Conservation (phyloP, 2,329 filamentous ascomycete species). For the Pleurostoma richardsiae region DNA sequence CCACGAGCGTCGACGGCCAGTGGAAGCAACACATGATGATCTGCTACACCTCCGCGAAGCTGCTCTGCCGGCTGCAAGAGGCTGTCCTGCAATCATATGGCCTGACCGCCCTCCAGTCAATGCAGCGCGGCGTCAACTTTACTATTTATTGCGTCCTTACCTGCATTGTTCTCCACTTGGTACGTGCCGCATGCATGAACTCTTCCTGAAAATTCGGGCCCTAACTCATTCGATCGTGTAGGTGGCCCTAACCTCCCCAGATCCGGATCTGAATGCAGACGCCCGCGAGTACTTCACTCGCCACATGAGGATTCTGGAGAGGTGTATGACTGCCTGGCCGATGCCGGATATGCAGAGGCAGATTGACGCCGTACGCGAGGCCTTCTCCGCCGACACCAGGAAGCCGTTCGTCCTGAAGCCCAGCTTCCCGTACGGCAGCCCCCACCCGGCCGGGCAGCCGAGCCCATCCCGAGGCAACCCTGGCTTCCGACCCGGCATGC, state of each 20-base stretch:
- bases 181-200: slow-evolving; percentile 42
- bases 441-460: slow-evolving; percentile 57
- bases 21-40: slow-evolving; percentile 88
- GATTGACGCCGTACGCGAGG: slow-evolving; percentile 81
- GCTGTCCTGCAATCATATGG: slow-evolving; percentile 72
- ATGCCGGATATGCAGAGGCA: slow-evolving; percentile 88
- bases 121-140: slow-evolving; percentile 93
- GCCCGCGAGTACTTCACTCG: slow-evolving; percentile 85
- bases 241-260: slow-evolving; percentile 90
- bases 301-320: slow-evolving; percentile 90
- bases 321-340: slow-evolving; percentile 75
- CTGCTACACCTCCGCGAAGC: slow-evolving; percentile 80
- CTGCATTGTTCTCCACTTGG: slow-evolving; percentile 88
- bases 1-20: slow-evolving; percentile 61
- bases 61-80: slow-evolving; percentile 82
- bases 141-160: slow-evolving; percentile 89
- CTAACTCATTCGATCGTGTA: slow-evolving; percentile 28
- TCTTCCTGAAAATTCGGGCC: neutral
- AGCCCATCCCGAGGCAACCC: slow-evolving; percentile 55
- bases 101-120: slow-evolving; percentile 76
- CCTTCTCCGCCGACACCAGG: slow-evolving; percentile 80
- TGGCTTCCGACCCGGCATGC: slow-evolving; percentile 42
- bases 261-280: slow-evolving; percentile 79
- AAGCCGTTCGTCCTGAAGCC: slow-evolving; percentile 88
- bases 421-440: slow-evolving; percentile 81